phyloP scores from a whole-genome alignment of 202 grass and related monocot genomes.

The Digitaria exilis region DNA sequence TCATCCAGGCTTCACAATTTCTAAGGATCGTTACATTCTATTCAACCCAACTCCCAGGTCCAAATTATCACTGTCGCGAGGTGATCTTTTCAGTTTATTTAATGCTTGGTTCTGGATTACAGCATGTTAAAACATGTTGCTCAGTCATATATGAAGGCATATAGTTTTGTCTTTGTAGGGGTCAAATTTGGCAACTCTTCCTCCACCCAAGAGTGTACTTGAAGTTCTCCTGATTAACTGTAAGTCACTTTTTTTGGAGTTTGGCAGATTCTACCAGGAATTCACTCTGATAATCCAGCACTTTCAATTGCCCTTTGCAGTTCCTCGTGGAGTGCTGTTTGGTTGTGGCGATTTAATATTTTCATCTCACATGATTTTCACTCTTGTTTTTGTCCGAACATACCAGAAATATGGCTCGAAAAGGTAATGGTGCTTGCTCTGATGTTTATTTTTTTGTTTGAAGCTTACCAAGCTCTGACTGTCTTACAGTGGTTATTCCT shows the following conservation, averaged over 20 bases:
- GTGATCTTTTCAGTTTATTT: constrained; percentile 46
- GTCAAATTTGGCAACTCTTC: constrained; percentile 72
- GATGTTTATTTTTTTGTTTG: not conserved
- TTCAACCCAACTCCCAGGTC: constrained; percentile 94
- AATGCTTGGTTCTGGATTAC: not conserved
- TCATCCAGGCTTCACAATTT: constrained; percentile 75
- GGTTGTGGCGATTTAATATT: constrained; percentile 99
- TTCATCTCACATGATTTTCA: constrained; percentile 99
- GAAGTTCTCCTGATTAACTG: constrained; percentile 95
- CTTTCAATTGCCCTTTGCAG: constrained; percentile 48
- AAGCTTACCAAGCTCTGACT: not conserved
- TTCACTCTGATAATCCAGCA: constrained; percentile 4
- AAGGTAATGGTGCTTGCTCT: constrained; percentile 44
- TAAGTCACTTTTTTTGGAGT: constrained; percentile 44
- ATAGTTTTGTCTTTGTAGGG: constrained; percentile 55
- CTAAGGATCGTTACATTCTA: constrained; percentile 98
- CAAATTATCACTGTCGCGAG: constrained; percentile 98
- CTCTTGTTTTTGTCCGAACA: constrained; percentile 84
- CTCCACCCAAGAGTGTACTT: constrained; percentile 67
- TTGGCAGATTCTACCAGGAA: constrained; percentile 1
- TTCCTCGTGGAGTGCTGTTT: constrained; percentile 90
- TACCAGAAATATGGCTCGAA: constrained; percentile 96
- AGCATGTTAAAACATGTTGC: not conserved
- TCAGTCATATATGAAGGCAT: constrained; percentile 30
- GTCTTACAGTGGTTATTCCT: not conserved